phyloP scores from a whole-genome alignment of 2,329 filamentous ascomycete genomes.

The Cordyceps cateniannulata region DNA sequence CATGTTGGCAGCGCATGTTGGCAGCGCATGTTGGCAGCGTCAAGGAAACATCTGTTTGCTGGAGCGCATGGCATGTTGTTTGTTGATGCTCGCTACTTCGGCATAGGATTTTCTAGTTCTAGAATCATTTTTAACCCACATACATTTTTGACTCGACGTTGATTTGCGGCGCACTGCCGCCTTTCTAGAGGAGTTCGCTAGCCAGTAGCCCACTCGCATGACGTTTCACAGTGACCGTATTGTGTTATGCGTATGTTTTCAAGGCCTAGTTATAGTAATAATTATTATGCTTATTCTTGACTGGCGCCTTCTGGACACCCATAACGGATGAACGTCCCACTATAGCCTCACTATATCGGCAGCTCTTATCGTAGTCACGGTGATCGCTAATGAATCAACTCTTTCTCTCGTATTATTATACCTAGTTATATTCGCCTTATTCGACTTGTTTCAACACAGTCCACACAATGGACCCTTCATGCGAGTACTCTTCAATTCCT shows the following conservation, averaged over 20 bases:
- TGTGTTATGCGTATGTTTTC: too few relatives aligned
- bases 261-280: too few relatives aligned
- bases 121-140: not conserved
- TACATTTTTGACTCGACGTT: too few relatives aligned
- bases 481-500: not conserved
- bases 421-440: not conserved
- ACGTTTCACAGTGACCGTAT: not conserved
- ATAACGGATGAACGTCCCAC: too few relatives aligned
- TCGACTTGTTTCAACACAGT: not conserved
- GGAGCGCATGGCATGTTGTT: not conserved
- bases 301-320: too few relatives aligned
- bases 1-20: too few relatives aligned
- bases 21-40: not conserved
- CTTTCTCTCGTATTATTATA: too few relatives aligned
- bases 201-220: not conserved
- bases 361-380: too few relatives aligned
- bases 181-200: not conserved
- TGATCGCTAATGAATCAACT: too few relatives aligned
- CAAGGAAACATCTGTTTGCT: not conserved
- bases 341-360: too few relatives aligned
- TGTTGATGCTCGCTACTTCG: too few relatives aligned
- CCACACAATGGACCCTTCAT: not conserved
- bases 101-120: not conserved
- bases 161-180: not conserved
- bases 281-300: too few relatives aligned